phyloP scores from a whole-genome alignment of 2,329 filamentous ascomycete genomes.

The Fusarium redolens region DNA sequence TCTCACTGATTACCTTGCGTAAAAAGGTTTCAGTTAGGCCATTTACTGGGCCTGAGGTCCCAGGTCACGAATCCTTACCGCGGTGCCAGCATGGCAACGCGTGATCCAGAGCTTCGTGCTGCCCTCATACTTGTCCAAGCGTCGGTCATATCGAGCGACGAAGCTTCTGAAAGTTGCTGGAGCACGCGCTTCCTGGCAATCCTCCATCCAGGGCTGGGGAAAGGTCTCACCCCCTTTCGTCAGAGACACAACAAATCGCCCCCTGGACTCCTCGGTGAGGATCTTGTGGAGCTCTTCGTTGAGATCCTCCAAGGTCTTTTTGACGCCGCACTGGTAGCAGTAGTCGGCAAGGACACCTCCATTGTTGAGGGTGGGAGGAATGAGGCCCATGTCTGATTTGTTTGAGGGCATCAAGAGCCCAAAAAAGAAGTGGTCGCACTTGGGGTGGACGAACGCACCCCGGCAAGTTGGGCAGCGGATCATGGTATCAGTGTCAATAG shows the following conservation, averaged over 20 bases:
- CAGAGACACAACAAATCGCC: rapidly evolving
- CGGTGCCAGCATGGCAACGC: rapidly evolving
- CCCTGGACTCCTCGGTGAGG: rapidly evolving
- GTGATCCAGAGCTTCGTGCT: rapidly evolving
- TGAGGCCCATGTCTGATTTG: background rate
- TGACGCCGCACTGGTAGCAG: rapidly evolving
- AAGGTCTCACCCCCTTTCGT: background rate
- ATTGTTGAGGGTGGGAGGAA: rapidly evolving
- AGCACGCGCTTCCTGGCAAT: rapidly evolving
- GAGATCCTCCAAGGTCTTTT: rapidly evolving
- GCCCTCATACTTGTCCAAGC: background rate
- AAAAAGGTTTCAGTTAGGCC: too few species aligned
- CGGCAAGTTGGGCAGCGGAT: background rate
- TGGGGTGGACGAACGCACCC: background rate
- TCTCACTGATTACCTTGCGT: too few species aligned
- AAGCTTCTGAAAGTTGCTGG: rapidly evolving
- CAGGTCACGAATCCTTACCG: rapidly evolving
- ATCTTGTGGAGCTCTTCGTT: rapidly evolving
- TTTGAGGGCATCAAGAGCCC: rapidly evolving
- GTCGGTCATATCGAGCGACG: rapidly evolving
- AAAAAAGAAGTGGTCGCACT: background rate
- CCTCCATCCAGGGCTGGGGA: rapidly evolving
- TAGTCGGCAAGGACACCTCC: rapidly evolving
- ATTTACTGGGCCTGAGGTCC: too few species aligned
- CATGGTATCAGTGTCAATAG: too few species aligned